Conservation (phyloP, 2,329 filamentous ascomycete species). For the Sordariomycetes sp. region DNA sequence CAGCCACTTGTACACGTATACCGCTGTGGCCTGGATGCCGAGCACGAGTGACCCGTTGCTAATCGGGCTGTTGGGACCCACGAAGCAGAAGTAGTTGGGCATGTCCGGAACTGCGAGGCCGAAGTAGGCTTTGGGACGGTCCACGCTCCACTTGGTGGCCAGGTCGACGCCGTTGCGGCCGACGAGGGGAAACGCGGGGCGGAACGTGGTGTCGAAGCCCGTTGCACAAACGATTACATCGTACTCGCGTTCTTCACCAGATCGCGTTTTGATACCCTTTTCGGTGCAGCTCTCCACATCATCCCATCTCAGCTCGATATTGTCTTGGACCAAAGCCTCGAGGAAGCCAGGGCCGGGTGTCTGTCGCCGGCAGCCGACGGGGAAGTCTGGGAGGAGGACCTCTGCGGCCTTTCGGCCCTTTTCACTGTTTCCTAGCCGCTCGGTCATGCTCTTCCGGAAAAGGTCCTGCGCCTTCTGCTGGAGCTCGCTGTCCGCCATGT, state of each 20-base stretch:
- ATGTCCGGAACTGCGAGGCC: constrained; percentile 53
- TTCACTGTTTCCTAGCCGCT: constrained; percentile 3
- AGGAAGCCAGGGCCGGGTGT: constrained; percentile 60
- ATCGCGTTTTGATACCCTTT: constrained; percentile 47
- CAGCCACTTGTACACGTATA: constrained; percentile 57
- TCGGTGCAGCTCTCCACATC: constrained; percentile 48
- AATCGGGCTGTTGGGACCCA: constrained; percentile 48
- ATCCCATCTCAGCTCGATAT: constrained; percentile 48
- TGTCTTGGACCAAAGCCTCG: constrained; percentile 49
- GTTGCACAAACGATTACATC: constrained; percentile 61
- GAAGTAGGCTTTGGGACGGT: constrained; percentile 55
- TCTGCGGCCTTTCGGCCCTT: constrained; percentile 19
- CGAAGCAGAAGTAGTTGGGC: constrained; percentile 55
- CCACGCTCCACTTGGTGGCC: constrained; percentile 42
- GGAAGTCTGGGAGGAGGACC: constrained; percentile 49
- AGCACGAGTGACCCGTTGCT: constrained; percentile 57
- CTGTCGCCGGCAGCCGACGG: constrained; percentile 51
- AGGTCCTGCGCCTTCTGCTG: constrained; percentile 50
- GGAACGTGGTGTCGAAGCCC: constrained; percentile 49
- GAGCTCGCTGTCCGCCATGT: constrained; percentile 37
- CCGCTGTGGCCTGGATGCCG: constrained; percentile 53
- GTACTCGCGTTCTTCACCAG: constrained; percentile 44
- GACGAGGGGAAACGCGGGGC: constrained; percentile 49
- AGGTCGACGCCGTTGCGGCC: constrained; percentile 40
- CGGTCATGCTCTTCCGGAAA: constrained; percentile 5